phyloP scores from a whole-genome alignment of 2,329 filamentous ascomycete genomes.

The Talaromyces funiculosus region DNA sequence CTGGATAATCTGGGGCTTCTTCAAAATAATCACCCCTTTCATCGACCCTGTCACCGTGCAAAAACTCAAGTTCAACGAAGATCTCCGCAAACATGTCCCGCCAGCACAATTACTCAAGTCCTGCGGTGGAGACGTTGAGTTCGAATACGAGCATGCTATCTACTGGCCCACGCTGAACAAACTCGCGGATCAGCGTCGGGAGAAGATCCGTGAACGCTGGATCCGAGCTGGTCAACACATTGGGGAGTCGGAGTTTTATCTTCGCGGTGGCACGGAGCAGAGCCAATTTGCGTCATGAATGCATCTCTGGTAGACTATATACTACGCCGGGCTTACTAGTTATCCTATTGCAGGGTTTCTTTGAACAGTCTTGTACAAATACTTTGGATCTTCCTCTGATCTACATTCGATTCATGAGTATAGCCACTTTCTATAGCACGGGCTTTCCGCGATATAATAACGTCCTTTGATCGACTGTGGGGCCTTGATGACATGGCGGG shows the following conservation, averaged over 20 bases:
- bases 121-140: slow-evolving; percentile 73
- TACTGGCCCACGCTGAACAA: slow-evolving; percentile 86
- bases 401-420: background rate
- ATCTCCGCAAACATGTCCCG: slow-evolving; percentile 76
- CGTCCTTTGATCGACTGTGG: slow-evolving; percentile 2
- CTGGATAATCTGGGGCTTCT: slow-evolving; percentile 87
- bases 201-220: slow-evolving; percentile 66
- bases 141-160: slow-evolving; percentile 78
- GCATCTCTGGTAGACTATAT: background rate
- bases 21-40: slow-evolving; percentile 92
- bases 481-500: slow-evolving; percentile 1
- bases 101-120: slow-evolving; percentile 74
- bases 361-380: background rate
- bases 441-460: background rate
- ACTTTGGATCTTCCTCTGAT: background rate
- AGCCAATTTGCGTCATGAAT: slow-evolving; percentile 9
- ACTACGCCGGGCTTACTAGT: background rate
- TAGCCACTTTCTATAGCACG: background rate
- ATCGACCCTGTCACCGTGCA: slow-evolving; percentile 90
- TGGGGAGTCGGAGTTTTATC: slow-evolving; percentile 80
- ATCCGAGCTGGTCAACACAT: slow-evolving; percentile 69
- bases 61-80: slow-evolving; percentile 97
- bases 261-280: slow-evolving; percentile 60
- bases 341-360: background rate
- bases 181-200: slow-evolving; percentile 61